Conservation (phyloP, 805 yeast species). For the Scheffersomyces lignosus region DNA sequence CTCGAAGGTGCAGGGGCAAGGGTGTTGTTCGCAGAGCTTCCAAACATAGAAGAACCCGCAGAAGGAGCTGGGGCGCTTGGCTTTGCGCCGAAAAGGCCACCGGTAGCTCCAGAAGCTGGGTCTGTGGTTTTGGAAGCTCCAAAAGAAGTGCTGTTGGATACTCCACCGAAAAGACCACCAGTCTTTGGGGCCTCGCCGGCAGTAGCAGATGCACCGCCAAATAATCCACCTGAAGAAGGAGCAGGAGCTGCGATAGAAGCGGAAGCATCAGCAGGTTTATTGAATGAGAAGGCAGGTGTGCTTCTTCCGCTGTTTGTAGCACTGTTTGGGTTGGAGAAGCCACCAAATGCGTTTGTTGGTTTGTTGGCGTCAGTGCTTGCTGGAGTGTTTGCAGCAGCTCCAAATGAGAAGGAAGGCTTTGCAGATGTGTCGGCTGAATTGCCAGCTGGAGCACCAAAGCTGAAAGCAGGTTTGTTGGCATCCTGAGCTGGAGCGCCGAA, state of each 20-base stretch:
- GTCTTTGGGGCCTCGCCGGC: conserved; percentile 4
- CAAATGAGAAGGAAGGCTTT: not conserved
- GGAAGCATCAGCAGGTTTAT: too few species aligned
- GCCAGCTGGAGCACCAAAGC: not conserved
- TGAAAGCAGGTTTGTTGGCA: not conserved
- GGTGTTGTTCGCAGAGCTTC: conserved; percentile 6
- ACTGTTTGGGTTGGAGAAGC: not conserved
- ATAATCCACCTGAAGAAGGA: conserved; percentile 8
- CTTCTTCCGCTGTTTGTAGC: conserved; percentile 1
- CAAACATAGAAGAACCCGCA: conserved; percentile 3
- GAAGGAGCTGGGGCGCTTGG: conserved; percentile 5
- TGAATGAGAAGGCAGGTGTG: too few species aligned
- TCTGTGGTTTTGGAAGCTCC: conserved; percentile 1
- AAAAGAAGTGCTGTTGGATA: conserved; percentile 1
- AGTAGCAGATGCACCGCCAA: conserved; percentile 2
- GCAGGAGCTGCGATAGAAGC: not conserved
- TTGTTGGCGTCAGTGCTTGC: conserved; percentile 1
- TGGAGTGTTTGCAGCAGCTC: not conserved
- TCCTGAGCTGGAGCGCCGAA: not conserved
- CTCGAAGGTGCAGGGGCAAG: conserved; percentile 7
- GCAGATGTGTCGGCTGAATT: not conserved
- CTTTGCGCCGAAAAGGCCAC: conserved; percentile 14
- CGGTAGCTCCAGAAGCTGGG: conserved; percentile 1
- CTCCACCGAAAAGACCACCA: not conserved
- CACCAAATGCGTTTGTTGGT: not conserved